A percentile compares a stretch with the other conserved stretches of the same genome.
These are phyloP conservation scores for Pestalotiopsis sp. DNA, from an alignment of 2,329 filamentous ascomycete genomes.

Conservation along the genomic window DNA sequence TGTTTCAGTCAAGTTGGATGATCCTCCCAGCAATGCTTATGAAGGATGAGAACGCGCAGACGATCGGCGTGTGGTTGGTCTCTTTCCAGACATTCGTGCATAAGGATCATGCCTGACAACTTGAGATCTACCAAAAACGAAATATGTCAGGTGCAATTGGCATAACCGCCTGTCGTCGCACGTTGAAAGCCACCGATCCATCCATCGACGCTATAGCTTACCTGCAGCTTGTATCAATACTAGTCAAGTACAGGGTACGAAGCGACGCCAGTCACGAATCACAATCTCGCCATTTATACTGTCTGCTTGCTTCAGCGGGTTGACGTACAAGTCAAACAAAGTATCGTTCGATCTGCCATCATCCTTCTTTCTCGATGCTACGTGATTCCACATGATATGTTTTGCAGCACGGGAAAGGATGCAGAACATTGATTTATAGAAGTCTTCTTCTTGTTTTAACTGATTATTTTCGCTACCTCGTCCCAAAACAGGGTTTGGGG, in stretches of 20 bases:
- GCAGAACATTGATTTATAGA: not conserved
- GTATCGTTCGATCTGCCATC: not conserved
- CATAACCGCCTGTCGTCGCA: not conserved
- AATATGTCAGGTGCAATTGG: not conserved
- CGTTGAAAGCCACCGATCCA: not conserved
- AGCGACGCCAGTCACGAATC: not conserved
- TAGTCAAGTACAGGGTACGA: not conserved
- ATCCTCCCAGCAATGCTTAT: not conserved
- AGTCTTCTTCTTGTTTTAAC: not conserved
- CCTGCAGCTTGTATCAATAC: conserved; percentile 2
- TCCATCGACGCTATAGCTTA: not conserved
- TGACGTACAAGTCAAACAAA: not conserved
- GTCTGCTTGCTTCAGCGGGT: too few species aligned
- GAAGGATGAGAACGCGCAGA: not conserved
- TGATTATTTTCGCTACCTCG: conserved; percentile 1
- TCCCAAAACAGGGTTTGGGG: not conserved
- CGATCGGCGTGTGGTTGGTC: not conserved
- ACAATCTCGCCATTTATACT: not conserved
- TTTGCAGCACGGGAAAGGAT: not conserved
- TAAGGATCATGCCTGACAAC: not conserved
- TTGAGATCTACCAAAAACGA: not conserved
- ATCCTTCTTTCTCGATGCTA: not conserved
- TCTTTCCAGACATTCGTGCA: not conserved
- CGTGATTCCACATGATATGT: not conserved
- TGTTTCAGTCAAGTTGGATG: not conserved